Percentiles rank a stretch among this genome's conserved stretches.
These are phyloP conservation scores for Periglandula ipomoeae DNA, from an alignment of 2,329 filamentous ascomycete genomes.

Conservation along the genomic window DNA sequence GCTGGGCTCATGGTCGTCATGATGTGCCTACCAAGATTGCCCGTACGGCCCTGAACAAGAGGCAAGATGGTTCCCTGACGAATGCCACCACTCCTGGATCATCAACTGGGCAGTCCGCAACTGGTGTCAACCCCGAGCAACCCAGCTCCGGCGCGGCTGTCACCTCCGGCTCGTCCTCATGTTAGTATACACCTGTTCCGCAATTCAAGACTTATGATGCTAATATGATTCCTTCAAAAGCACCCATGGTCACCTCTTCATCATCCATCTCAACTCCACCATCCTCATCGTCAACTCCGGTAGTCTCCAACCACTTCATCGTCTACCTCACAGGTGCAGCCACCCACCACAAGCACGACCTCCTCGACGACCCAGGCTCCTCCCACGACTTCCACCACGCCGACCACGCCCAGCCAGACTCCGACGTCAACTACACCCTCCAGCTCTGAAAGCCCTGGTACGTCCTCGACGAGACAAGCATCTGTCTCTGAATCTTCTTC, in stretches of 20 bases:
- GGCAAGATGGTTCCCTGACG: slow-evolving; percentile 1
- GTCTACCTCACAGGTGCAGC: background rate
- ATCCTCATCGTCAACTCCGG: background rate
- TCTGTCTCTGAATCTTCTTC: slow-evolving; percentile 21
- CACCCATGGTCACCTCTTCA: background rate
- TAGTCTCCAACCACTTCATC: background rate
- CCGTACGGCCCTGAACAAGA: slow-evolving; percentile 5
- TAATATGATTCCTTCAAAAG: background rate
- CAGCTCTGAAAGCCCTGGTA: slow-evolving; percentile 15
- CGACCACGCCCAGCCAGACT: background rate
- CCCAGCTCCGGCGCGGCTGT: background rate
- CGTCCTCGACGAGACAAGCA: slow-evolving; percentile 18
- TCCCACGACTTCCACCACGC: slow-evolving; percentile 5
- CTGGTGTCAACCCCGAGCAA: background rate
- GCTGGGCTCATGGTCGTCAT: slow-evolving; percentile 1
- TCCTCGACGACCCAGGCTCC: slow-evolving; percentile 7
- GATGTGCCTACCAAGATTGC: background rate
- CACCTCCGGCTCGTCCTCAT: background rate
- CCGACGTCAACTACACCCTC: slow-evolving; percentile 1
- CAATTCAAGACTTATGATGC: background rate
- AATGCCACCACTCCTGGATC: slow-evolving; percentile 2
- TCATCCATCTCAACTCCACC: background rate
- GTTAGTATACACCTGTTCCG: background rate
- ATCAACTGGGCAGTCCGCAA: background rate
- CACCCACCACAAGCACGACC: slow-evolving; percentile 1